Evolutionary conservation across 1,284 basidiomycete genomes (phyloP), one percentile per base, ranked within the genome.

Genomic region (Hypsizygus ulmarius): DNA sequence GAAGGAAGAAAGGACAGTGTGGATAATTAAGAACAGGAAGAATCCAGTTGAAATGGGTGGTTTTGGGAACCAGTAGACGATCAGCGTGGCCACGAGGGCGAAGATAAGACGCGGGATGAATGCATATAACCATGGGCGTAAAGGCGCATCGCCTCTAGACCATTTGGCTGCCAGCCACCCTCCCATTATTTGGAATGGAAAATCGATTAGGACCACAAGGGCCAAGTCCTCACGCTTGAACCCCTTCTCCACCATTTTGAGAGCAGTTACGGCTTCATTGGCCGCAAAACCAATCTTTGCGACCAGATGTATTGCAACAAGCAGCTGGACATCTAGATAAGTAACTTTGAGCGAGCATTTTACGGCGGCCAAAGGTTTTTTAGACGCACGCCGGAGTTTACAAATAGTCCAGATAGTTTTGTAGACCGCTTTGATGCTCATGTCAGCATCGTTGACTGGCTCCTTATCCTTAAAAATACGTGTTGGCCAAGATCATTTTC

Each of bases 241-340:
- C 1, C 96, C 96, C 64, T 97, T 98, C 66, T 99, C 96, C 39
- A 99, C 88, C 68, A 99, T 82, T 66, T 99, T 99, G 45, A 99
- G 79, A 11, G 84, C 87, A 1, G 93, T 96, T 10, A 89, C 91
- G 1, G 93, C 90, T 52, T 99, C 96, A 68, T 95, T 94, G 25
- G 94, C 93, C 54, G 93, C 92, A 68, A 96, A 98, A 18, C 95
- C 96, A 55, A 99, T 80, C 71, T 99, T 99, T 49, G 92, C 88
- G 55, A 98, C 84, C 38, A 97, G 76, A 63, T 98, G 94, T 59
- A 99, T 75, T 45, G 90, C 46, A 50, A 97, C 82, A 58, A 98
- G 86, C 0, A 84, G 79, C 72, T 97, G 96, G 16, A 99, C 86
- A 64, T 99, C 94, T 96, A 66, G 39, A 48, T 14, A 53, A 15